Base-by-base conservation (phyloP, 805 yeast genomes). In the Yarrowia sp. region DNA sequence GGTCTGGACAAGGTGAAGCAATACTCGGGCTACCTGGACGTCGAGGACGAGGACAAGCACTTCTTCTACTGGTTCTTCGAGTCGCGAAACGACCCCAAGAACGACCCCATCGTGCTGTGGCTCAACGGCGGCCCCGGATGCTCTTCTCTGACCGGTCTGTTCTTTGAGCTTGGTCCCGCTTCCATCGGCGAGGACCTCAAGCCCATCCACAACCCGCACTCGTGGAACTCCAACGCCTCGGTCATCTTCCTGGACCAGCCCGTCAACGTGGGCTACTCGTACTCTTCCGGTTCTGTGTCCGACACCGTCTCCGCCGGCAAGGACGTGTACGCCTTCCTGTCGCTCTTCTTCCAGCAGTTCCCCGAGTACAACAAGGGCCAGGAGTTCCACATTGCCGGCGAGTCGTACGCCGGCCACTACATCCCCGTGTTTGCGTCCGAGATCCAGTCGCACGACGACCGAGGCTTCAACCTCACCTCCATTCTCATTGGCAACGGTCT, bases 91-190 rank as follows among this genome's bases (percentile, higher is more conserved):
- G 93, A 89, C 74, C 97, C 97, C 16, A 76, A 77, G 65, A 88
- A 80, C 64, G 97, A 91, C 76, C 97, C 97, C 2, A 80, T 91
- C 38, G 81, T 91, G 60, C 78, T 91, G 70, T 90, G 96, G 97
- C 79, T 93, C 70, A 92, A 93, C 72, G 97, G 97, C 65, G 97
- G 97, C 12, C 97, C 97, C 53, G 97, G 97, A n/a, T 92, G 97
- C 74, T 89, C 97, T 0, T 88, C 97, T 0, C 76, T 90, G 72
- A 89, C 96, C 16, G 98, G 98, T 16, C 80, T 92, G 66, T 87
- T 93, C 72, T 92, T 93, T 69, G 98, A 94, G 75, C 80, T 92
- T 68, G 98, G 99, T 24, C 97, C 98, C 9, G 82, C 97, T 1
- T 80, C 88, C 14, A 85, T 93, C 66, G 83, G 83, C 71, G 84